Base-by-base conservation (phyloP, 2,329 filamentous ascomycete genomes). In the Pseudocercospora eumusae region DNA sequence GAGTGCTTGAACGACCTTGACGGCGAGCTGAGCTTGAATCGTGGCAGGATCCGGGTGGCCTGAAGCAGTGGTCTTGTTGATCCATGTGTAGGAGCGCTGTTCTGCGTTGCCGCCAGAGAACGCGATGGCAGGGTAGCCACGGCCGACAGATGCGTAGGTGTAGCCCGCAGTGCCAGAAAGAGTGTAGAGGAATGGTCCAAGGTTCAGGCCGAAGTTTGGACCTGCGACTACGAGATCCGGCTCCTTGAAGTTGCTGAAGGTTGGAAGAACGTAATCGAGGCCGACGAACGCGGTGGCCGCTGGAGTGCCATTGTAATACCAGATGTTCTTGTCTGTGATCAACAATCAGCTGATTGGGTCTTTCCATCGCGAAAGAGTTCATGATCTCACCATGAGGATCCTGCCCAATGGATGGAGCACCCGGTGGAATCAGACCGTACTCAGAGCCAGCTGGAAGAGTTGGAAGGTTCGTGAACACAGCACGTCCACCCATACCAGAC, bases 241-340 rank as follows among this genome's bases (percentile, higher is more conserved):
- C 1, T 77, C 76, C n/a, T 70, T 75, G 67, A 82, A 79, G 68
- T 80, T 75, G 64, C 77, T 78, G 68, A 78, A 82, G 13, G 70
- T 74, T 0, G 83, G 83, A 15, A 86, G 75, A 8, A 86, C 54
- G 50, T 59, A 60, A n/a, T 59, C 57, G 5, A 86, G 77, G 1
- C 79, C 83, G 4, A 86, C 81, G 61, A 85, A 82, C 1, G 82
- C 83, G 66, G 81, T 83, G 0, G 83, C 80, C 0, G 82, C 82
- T 0, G 84, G 82, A 0, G 83, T 86, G 21, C 84, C 83, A 57
- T 86, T 84, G 73, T 85, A 86, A 69, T 86, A 86, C 82, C 82
- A 86, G 65, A 86, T 83, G 63, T 83, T 78, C 57, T 75, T 75
- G 60, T 86, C 81, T 20, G 72, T 5, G 18, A 15, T 15, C 11